A percentile compares a stretch with the other conserved stretches of the same genome.
Evolutionary conservation across 106 monocot genomes (phyloP).

Genomic region (Apostasia ramifera): DNA sequence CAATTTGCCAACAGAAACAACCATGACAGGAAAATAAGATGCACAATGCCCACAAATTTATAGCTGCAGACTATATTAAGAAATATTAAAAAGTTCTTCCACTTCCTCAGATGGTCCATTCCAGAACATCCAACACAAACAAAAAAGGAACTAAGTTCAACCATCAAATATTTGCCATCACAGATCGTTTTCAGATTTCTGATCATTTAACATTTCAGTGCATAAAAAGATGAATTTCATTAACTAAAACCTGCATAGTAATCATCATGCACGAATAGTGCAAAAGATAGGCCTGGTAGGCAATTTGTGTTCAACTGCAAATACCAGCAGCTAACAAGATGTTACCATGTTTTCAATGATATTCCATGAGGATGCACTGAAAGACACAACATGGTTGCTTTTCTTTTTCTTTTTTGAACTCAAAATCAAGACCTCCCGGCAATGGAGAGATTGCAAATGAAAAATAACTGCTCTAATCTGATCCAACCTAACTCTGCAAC

Average conservation of each 20-base stretch:
- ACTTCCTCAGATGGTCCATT: conserved; percentile 7
- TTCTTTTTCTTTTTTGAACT: neutral
- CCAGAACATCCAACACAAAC: conserved; percentile 13
- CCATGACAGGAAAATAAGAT: neutral
- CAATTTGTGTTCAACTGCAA: neutral
- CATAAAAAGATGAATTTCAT: neutral
- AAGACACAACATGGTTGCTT: neutral
- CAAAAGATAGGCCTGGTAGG: no score
- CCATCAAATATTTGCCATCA: no score
- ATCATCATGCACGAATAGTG: neutral
- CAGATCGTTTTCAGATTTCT: no score
- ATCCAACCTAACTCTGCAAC: conserved; percentile 31
- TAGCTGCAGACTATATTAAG: no score
- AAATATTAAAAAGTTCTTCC: neutral
- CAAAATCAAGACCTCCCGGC: neutral
- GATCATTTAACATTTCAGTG: neutral
- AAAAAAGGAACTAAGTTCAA: neutral
- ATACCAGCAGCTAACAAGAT: no score
- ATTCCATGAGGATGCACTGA: conserved; percentile 8
- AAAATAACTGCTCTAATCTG: conserved; percentile 28
- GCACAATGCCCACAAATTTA: no score
- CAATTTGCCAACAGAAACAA: neutral
- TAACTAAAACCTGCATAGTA: conserved; percentile 7
- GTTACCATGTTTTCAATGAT: no score
- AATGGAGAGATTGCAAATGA: conserved; percentile 23